Percentiles rank a stretch among this genome's conserved stretches.
These are phyloP conservation scores for Boletus rubroflammeus DNA, from an alignment of 768 basidiomycete genomes.

Conservation along the genomic window DNA sequence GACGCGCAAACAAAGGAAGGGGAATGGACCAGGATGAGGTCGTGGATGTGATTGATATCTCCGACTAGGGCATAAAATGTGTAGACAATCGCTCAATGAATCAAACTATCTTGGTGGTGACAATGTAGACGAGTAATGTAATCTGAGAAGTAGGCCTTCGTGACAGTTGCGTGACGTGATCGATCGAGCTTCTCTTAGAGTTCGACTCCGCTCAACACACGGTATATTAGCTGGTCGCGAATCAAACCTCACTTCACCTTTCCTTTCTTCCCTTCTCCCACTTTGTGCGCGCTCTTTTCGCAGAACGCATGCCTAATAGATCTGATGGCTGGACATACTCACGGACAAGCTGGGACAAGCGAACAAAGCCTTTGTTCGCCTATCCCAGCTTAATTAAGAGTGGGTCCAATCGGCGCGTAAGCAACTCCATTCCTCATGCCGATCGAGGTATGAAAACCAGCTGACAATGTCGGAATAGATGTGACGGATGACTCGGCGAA, in stretches of 20 bases:
- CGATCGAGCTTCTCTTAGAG: too few species aligned
- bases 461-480: neutral
- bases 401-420: neutral
- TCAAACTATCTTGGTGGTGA: neutral
- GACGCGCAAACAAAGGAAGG: constrained; percentile 4
- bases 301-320: neutral
- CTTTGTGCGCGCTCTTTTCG: too few species aligned
- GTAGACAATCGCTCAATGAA: neutral
- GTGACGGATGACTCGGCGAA: neutral
- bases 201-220: too few species aligned
- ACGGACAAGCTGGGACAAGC: neutral
- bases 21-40: constrained; percentile 35
- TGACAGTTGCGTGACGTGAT: too few species aligned
- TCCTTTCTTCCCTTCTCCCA: too few species aligned
- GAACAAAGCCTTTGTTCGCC: neutral
- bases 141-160: too few species aligned
- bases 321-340: neutral
- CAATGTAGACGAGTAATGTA: neutral
- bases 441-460: neutral
- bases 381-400: too few species aligned
- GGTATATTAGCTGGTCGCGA: too few species aligned
- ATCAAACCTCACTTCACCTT: too few species aligned
- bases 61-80: constrained; percentile 19
- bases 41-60: constrained; percentile 57
- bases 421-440: neutral